These are phyloP conservation scores for Cordyceps fumosorosea DNA, from an alignment of 2,329 filamentous ascomycete genomes.

Conservation along the genomic window DNA sequence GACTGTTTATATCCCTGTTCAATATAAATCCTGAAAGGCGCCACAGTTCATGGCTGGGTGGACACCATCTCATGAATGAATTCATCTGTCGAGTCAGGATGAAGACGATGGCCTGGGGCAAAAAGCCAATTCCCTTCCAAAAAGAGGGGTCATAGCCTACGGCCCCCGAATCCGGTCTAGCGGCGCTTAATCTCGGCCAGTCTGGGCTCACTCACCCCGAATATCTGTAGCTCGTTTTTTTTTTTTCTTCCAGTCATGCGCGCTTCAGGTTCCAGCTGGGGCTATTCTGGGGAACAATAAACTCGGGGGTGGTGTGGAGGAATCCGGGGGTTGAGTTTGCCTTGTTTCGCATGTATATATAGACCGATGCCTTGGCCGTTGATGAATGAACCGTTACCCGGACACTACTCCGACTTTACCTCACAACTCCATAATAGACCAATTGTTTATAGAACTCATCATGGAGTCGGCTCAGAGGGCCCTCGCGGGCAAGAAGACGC, in stretches of 20 bases:
- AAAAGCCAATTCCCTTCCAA: neutral
- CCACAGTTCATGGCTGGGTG: neutral
- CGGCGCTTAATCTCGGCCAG: neutral
- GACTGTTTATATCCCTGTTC: neutral
- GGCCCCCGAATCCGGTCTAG: constrained; percentile 1
- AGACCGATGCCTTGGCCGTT: constrained; percentile 10
- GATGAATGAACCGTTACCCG: neutral
- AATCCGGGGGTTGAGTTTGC: constrained; percentile 3
- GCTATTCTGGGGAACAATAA: constrained; percentile 1
- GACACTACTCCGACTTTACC: neutral
- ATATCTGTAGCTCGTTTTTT: neutral
- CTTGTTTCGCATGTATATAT: constrained; percentile 4
- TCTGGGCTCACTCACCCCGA: neutral
- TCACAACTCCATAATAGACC: neutral
- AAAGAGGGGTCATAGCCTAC: constrained; percentile 16
- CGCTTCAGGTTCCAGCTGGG: constrained; percentile 1
- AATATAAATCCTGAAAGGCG: neutral
- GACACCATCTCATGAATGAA: neutral
- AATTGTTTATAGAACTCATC: neutral
- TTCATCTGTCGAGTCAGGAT: constrained; percentile 8
- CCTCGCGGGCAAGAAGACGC: constrained; percentile 13
- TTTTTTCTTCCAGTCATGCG: constrained; percentile 11
- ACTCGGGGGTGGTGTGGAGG: constrained; percentile 10
- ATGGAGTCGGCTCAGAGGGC: constrained; percentile 17
- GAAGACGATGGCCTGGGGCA: neutral